These are phyloP conservation scores for Candida methanosorbosa DNA, from an alignment of 805 yeast species.

Conservation along the genomic window DNA sequence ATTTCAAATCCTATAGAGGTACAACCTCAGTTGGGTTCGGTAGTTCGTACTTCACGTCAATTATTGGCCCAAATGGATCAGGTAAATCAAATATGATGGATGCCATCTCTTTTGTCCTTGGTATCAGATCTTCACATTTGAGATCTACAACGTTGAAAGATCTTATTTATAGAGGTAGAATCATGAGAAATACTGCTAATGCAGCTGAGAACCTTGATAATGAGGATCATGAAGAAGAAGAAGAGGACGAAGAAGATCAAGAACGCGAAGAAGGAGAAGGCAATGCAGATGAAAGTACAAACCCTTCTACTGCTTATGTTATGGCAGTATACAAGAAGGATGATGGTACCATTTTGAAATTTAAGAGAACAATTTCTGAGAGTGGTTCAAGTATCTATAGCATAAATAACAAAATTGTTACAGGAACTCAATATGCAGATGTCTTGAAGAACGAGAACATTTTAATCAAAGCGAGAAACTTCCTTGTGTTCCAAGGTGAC, in stretches of 20 bases:
- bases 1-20: constrained; percentile 90
- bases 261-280: constrained; percentile 14
- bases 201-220: constrained; percentile 16
- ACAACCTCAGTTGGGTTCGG: constrained; percentile 75
- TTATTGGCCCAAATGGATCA: constrained; percentile 98
- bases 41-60: constrained; percentile 72
- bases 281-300: constrained; percentile 2
- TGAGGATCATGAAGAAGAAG: constrained; percentile 13
- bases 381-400: constrained; percentile 61
- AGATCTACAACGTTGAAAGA: constrained; percentile 70
- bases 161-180: constrained; percentile 69
- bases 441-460: constrained; percentile 72
- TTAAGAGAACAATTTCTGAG: constrained; percentile 53
- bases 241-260: constrained; percentile 13
- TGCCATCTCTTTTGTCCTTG: constrained; percentile 87
- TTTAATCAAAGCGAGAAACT: constrained; percentile 81
- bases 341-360: constrained; percentile 46
- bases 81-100: constrained; percentile 98
- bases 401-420: constrained; percentile 51
- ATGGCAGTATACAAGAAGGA: constrained; percentile 65
- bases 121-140: constrained; percentile 66
- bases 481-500: constrained; percentile 94
- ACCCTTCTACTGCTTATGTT: constrained; percentile 58
- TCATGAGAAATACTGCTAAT: constrained; percentile 19
- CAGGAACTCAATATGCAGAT: constrained; percentile 56